Conservation (phyloP, 129 eudicot species). For the Rutidosis leptorrhynchoides region DNA sequence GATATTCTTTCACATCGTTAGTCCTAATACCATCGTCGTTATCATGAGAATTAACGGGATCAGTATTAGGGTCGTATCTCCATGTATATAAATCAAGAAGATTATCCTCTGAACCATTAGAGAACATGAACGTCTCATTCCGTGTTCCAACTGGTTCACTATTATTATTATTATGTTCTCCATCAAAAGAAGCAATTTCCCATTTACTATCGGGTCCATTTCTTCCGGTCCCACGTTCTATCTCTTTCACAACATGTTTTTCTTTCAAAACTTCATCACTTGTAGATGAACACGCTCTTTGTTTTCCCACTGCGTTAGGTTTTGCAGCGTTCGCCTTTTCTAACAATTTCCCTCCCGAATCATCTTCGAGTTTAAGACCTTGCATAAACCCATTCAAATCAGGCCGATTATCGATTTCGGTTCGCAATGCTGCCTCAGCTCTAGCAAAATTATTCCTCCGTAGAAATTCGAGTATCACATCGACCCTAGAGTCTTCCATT, state of each 20-base stretch:
- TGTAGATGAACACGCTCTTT: conserved; percentile 23
- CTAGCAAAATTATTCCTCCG: conserved; percentile 71
- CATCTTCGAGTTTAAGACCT: conserved; percentile 50
- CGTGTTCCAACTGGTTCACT: conserved; percentile 40
- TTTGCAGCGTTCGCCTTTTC: conserved; percentile 42
- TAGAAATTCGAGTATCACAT: conserved; percentile 68
- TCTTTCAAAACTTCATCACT: conserved; percentile 44
- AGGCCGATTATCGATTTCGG: conserved; percentile 59
- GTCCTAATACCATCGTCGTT: conserved; percentile 30
- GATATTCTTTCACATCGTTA: conserved; percentile 40
- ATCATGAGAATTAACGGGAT: conserved; percentile 37
- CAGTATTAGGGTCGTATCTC: conserved; percentile 51
- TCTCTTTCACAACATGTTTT: conserved; percentile 79
- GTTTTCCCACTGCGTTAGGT: conserved; percentile 20
- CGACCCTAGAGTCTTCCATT: conserved; percentile 77
- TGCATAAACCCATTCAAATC: conserved; percentile 59
- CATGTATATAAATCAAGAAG: conserved; percentile 64
- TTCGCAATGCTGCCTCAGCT: conserved; percentile 86
- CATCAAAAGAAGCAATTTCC: conserved; percentile 34
- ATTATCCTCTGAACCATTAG: conserved; percentile 55
- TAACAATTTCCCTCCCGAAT: conserved; percentile 20
- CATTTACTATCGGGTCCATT: conserved; percentile 45
- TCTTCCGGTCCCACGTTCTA: conserved; percentile 54
- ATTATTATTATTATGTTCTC: conserved; percentile 44
- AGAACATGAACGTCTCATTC: conserved; percentile 45